Base-by-base conservation (phyloP, 2,329 filamentous ascomycete species). In the Catunica adiposa region DNA sequence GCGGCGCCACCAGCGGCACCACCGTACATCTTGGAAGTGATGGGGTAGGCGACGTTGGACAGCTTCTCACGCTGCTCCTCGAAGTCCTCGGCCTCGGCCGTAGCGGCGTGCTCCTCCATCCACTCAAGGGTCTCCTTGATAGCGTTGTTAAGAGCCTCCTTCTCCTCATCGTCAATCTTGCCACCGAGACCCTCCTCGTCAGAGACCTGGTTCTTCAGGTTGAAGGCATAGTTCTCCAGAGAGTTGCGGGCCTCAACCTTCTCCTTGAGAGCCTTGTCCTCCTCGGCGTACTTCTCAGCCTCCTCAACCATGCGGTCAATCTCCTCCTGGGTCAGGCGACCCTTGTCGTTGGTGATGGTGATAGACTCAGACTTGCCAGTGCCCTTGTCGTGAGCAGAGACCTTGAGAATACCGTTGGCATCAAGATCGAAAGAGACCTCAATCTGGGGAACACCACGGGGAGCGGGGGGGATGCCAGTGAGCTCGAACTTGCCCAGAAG, bases 41-140 rank as follows among this genome's bases (percentile, higher is more conserved):
- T 98, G 63, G 92, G 92, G 76, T 97, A 96, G 55, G 92, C 92
- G 62, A 96, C 86, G 70, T 86, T 85, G 65, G 86, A 94, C 63
- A 98, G 80, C 80, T 96, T 96, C 85, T 98, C 90, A 79, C 94
- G 95, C 78, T 97, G 90, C 81, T 98, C 92, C 73, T 96, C 89
- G 65, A 97, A 96, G 76, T 97, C 92, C 76, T 96, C 90, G 59
- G 88, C 78, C 63, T 77, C 80, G 61, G 92, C 92, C 54, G 84
- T 84, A 62, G 84, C 81, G 62, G 80, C 86, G 73, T 96, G 94
- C 80, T 94, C 88, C 64, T 96, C 89, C 59, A 98, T 83, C 92
- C 92, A 98, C 70, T 96, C 89, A 64, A 83, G 84, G 61, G 88
- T 77, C 77, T 98, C 92, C 85, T 97, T 97, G 74, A 98, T 82